Evolutionary conservation across 129 eudicot species (phyloP), one percentile per base, ranked within the genome.

Genomic region (Tagetes patula): DNA sequence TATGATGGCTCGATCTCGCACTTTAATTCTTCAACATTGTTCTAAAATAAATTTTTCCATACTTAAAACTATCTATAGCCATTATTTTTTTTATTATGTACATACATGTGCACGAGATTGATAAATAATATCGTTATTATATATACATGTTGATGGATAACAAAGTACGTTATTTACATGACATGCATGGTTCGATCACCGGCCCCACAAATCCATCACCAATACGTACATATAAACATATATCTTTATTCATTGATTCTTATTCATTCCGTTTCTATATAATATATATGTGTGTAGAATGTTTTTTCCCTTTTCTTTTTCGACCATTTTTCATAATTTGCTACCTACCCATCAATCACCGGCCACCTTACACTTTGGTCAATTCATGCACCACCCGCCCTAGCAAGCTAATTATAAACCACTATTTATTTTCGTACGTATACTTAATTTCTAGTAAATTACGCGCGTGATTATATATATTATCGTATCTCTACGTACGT

Each of bases 211-310:
- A 79, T 79, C 73, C 82, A 72, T 79, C 82, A 72, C 73, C 8
- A 31, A 79, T 79, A 72, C 78, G 30, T 72, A 79, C 43, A 53
- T 52, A 78, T 78, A 65, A 63, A 72, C 73, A 78, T 78, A 72
- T 65, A 79, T 50, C 82, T 79, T 79, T 79, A 79, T 79, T 79
- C 78, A 65, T 48, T 65, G 9, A 43, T 56, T 65, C 69, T 72
- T 65, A 79, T 79, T 79, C 78, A 79, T 34, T 72, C 82, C 82
- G 43, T 72, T 79, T 72, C 82, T 56, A 72, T 79, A 79, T 79
- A 79, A 72, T 72, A 72, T 79, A 72, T 72, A 72, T 79, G 37
- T 72, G 82, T 65, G 45, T 55, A 71, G 72, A 79, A 72, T 72
- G 78, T 79, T 60, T 54, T 67, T 64, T n/a, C 78, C 40, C 34